Evolutionary conservation across 257 asterid species (phyloP), one percentile per base, ranked within the genome.

Genomic region (Nicotiana tomentosiformis): DNA sequence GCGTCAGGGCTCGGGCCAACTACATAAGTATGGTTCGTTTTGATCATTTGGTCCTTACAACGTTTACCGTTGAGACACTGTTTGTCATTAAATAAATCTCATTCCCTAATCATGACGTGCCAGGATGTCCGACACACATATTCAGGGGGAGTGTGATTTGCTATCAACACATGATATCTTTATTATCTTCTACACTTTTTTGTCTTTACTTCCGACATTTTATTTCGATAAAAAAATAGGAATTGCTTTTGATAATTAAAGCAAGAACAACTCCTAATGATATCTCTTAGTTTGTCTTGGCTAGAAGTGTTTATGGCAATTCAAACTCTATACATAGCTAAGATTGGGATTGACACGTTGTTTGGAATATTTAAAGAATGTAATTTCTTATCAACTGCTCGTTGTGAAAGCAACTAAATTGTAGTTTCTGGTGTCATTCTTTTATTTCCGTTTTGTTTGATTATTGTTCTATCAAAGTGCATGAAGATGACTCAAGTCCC

Each of bases 391-490:
- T 57, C 7, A 78, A 78, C 15, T 78, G 66, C 9, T 60, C 12
- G 51, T 20, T 4, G 29, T 60, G 82, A 78, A 60, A 58, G 70
- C 82, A 23, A 37, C 82, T 43, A 35, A 60, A 35, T 78, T 78
- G 82, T 60, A 60, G 72, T 78, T 78, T 78, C 37, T 78, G 70
- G 70, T 60, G 72, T 78, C 72, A 35, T 20, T 58, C 11, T 78
- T 10, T 5, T 26, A 14, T 20, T 78, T 78, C 53, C 15, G 4
- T 58, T 78, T 58, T 37, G 82, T 58, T 58, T 78, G 15, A 43
- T 56, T 56, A 26, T 58, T 39, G 58, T 4, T 37, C 3, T 33
- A 62, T 56, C 32, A 43, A n/a, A 43, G 37, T 78, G 72, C 20
- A 32, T n/a, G 82, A 60, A 35, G 1, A 55, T 78, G 72, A 78